These are phyloP conservation scores for Talaromyces sp. DNA, from an alignment of 2,329 filamentous ascomycete species.

Conservation along the genomic window DNA sequence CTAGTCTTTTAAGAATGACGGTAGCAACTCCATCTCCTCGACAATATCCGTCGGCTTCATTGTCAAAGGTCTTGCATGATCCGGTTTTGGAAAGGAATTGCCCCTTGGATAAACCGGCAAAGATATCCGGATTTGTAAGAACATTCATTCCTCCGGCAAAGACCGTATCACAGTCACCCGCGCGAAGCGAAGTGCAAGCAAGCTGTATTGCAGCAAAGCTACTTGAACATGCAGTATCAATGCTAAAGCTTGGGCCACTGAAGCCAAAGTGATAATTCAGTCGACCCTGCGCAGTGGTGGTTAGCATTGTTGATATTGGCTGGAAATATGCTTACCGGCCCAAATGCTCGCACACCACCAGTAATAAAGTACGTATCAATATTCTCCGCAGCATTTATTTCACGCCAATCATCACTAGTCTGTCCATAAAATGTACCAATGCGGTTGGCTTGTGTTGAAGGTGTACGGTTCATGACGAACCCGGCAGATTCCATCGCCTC, in stretches of 20 bases:
- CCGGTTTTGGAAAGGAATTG: conserved; percentile 19
- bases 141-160: conserved; percentile 66
- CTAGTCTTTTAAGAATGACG: conserved; percentile 43
- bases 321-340: conserved; percentile 50
- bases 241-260: conserved; percentile 60
- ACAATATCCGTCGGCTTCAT: conserved; percentile 46
- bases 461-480: conserved; percentile 63
- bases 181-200: conserved; percentile 64
- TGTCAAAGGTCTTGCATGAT: conserved; percentile 42
- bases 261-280: conserved; percentile 73
- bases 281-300: conserved; percentile 33
- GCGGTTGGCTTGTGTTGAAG: conserved; percentile 55
- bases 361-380: conserved; percentile 62
- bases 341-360: conserved; percentile 54
- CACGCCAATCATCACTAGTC: conserved; percentile 66
- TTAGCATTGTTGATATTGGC: background rate
- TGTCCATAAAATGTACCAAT: conserved; percentile 70
- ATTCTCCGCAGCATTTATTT: conserved; percentile 58
- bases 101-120: conserved; percentile 59
- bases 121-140: conserved; percentile 71
- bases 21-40: conserved; percentile 42
- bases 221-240: conserved; percentile 69
- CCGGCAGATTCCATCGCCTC: conserved; percentile 76
- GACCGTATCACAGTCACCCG: conserved; percentile 70
- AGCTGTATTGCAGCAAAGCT: conserved; percentile 64